A percentile compares a stretch with the other conserved stretches of the same genome.
phyloP scores from a whole-genome alignment of 1,284 basidiomycete genomes.

The Leccinum insigne region DNA sequence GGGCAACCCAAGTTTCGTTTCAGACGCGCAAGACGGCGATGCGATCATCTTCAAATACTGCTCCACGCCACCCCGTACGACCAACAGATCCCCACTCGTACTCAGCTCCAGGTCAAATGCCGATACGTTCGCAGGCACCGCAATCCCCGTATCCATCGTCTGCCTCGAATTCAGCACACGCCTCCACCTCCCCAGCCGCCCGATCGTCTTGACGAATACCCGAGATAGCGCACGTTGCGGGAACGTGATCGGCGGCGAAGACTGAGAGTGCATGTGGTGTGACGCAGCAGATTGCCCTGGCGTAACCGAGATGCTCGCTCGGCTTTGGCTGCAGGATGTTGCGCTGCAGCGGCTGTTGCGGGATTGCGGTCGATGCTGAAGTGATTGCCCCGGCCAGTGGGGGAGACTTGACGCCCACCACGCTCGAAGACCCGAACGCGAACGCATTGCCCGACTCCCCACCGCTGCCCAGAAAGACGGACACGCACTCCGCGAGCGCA shows the following conservation, averaged over 20 bases:
- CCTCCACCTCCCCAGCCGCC: conserved; percentile 79
- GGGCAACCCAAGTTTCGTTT: conserved; percentile 4
- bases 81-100: conserved; percentile 55
- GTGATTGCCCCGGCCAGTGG: not conserved
- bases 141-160: conserved; percentile 40
- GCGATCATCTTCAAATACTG: conserved; percentile 65
- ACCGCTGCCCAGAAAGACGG: too few relatives aligned
- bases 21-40: conserved; percentile 20
- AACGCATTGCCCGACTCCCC: too few relatives aligned
- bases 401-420: too few relatives aligned
- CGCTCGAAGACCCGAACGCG: too few relatives aligned
- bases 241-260: conserved; percentile 45
- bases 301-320: conserved; percentile 5
- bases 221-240: conserved; percentile 68
- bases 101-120: conserved; percentile 69
- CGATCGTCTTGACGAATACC: conserved; percentile 76
- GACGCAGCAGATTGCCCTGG: conserved; percentile 3
- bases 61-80: conserved; percentile 62
- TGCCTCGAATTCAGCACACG: conserved; percentile 66
- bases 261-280: conserved; percentile 38
- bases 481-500: too few relatives aligned
- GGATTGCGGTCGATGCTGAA: too few relatives aligned
- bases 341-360: too few relatives aligned
- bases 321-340: conserved; percentile 28
- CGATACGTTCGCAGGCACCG: conserved; percentile 53